phyloP scores from a whole-genome alignment of 2,329 filamentous ascomycete genomes.

The Alternaria triticimaculans region DNA sequence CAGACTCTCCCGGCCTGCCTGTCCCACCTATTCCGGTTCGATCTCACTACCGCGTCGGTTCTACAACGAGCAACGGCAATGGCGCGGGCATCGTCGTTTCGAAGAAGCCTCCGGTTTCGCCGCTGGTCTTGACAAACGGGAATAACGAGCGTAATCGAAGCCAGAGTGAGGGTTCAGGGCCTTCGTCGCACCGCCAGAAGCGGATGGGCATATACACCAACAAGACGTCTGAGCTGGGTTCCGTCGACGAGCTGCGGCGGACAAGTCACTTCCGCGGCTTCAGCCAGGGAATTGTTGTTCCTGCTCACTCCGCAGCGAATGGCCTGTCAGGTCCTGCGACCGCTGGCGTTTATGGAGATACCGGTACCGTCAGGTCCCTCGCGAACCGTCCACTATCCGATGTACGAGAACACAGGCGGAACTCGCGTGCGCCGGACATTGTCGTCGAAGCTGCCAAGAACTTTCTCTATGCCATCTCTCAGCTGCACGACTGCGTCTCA shows the following conservation, averaged over 20 bases:
- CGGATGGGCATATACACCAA: constrained; percentile 67
- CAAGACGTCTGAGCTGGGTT: constrained; percentile 62
- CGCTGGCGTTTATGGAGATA: constrained; percentile 43
- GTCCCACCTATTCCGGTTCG: constrained; percentile 79
- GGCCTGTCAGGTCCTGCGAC: constrained; percentile 43
- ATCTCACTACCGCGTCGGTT: constrained; percentile 80
- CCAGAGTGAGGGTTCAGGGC: constrained; percentile 65
- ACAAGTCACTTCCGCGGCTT: constrained; percentile 64
- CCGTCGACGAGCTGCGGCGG: constrained; percentile 59
- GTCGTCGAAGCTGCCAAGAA: constrained; percentile 63
- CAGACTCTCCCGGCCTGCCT: constrained; percentile 33
- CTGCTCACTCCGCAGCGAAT: constrained; percentile 31
- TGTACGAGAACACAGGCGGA: constrained; percentile 62
- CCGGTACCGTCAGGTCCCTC: constrained; percentile 42
- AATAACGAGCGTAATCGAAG: constrained; percentile 70
- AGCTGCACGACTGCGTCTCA: constrained; percentile 51
- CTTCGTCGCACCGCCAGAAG: constrained; percentile 61
- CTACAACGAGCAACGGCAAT: constrained; percentile 64
- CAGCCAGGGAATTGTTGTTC: constrained; percentile 61
- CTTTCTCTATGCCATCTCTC: constrained; percentile 62
- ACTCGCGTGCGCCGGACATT: constrained; percentile 55
- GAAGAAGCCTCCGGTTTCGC: constrained; percentile 76
- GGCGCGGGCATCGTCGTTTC: constrained; percentile 48
- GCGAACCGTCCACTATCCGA: constrained; percentile 61
- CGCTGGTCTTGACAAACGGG: constrained; percentile 68